Evolutionary conservation across 1,284 basidiomycete species (phyloP), one percentile per base, ranked within the genome.

Genomic region (Trametes pubescens): DNA sequence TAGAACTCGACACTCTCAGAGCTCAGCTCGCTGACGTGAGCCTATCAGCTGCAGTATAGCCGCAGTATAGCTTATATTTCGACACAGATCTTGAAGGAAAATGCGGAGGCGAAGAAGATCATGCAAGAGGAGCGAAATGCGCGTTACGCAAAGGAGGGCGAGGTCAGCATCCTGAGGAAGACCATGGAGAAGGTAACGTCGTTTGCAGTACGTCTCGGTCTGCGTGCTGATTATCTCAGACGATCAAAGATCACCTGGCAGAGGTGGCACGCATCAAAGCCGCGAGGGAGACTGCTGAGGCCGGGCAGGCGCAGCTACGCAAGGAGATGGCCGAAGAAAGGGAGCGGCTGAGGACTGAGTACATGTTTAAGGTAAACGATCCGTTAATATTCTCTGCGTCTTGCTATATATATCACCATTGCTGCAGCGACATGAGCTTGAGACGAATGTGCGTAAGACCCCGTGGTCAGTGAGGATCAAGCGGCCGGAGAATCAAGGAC

Each of bases 381-480:
- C 16, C 40, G 18, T 37, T 22, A 21, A 4, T 21, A 37, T 34
- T 49, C 47, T 65, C 22, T 11, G 29, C 4, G 2, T 29, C 55
- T 22, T 40, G 35, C 11, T 26, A 62, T 48, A 51, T 38, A 61
- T 58, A 51, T 57, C 21, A 63, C 64, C 57, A 51, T 61, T 57
- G 55, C 57, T 29, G n/a, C 62, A 92, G 88, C 88, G 90, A 83
- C 89, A 91, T 66, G 91, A 93, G 73, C 65, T 88, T 26, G 90
- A 92, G 67, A 82, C 84, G 7, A 80, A 85, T 13, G 70, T 76
- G 34, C 84, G 86, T n/a, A 88, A 82, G 70, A 76, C 80, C 4
- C 77, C 82, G 22, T 71, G 74, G 64, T 80, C 85, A 14, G 73
- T 76, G 18, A 81, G 80, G 18, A 69, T 79, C 29, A 84, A 78